A percentile compares a stretch with the other conserved stretches of the same genome.
Conservation (phyloP, 2,329 filamentous ascomycete species). For the Colletotrichum ledebouriae region DNA sequence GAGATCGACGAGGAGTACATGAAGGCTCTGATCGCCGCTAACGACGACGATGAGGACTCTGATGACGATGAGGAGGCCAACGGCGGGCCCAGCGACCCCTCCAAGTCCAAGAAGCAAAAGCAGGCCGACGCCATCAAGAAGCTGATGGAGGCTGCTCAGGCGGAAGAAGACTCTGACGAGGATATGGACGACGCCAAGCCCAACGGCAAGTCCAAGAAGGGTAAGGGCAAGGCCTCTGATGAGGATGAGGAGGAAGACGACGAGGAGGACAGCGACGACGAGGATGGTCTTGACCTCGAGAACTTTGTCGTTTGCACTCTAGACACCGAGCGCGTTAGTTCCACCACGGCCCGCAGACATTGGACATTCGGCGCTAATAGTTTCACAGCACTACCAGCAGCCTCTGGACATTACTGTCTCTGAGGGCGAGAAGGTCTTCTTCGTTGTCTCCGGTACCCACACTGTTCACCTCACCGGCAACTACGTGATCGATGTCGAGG, state of each 20-base stretch:
- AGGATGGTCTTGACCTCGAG: conserved; percentile 78
- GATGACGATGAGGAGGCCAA: conserved; percentile 70
- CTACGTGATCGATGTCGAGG: conserved; percentile 82
- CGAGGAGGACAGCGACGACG: conserved; percentile 65
- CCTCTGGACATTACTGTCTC: conserved; percentile 91
- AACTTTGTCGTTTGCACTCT: conserved; percentile 97
- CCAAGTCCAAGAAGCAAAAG: conserved; percentile 89
- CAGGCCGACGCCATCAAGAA: conserved; percentile 83
- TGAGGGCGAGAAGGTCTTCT: conserved; percentile 91
- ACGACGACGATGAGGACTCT: conserved; percentile 67
- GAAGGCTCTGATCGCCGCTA: conserved; percentile 64
- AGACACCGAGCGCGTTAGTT: conserved; percentile 86
- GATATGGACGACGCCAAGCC: conserved; percentile 79
- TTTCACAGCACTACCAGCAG: conserved; percentile 88
- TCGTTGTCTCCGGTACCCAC: conserved; percentile 91
- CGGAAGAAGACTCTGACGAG: conserved; percentile 72
- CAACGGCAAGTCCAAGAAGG: conserved; percentile 75
- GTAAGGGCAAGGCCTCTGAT: conserved; percentile 75
- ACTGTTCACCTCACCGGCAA: conserved; percentile 94
- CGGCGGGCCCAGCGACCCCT: conserved; percentile 90
- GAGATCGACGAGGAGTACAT: conserved; percentile 78
- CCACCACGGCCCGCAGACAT: background rate
- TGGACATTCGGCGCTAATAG: conserved; percentile 15
- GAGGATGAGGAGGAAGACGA: conserved; percentile 72
- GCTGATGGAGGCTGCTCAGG: conserved; percentile 76